Evolutionary conservation across 1,284 basidiomycete genomes (phyloP), one percentile per base, ranked within the genome.

Genomic region (Ustilago esculenta): DNA sequence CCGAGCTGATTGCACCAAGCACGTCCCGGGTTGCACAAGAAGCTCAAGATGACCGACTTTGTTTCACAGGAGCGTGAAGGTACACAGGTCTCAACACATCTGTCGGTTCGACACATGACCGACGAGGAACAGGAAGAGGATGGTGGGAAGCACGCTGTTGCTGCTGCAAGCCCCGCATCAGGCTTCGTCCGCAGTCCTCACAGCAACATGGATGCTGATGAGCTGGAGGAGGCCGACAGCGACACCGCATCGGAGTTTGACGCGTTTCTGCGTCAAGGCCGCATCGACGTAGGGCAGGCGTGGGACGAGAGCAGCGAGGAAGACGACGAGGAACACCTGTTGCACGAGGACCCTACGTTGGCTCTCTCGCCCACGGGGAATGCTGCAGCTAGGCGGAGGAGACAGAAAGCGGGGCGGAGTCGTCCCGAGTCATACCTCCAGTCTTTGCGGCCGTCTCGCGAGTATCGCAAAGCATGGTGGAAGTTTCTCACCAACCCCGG

Each of bases 261-360:
- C 17, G 47, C 54, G 2, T 58, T 59, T 37, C 29, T 67, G 46
- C 67, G 54, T 17, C 54, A 67, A 27, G 64, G 67, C 6, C 61
- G 59, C 15, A 71, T 71, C 25, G 50, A 71, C 8, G 68, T 73
- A 37, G 60, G 61, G 0, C 44, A 60, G 24, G 49, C 68, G 8
- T 73, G 71, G 71, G 71, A 73, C 36, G 71, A 73, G 6, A 71
- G 67, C 50, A 68, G 67, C 47, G 71, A 73, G 11, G 71, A 73
- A 32, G 71, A 73, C 5, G 68, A 43, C 20, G 25, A 39, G 6
- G 33, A 7, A 15, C 35, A 55, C 23, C 23, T 40, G 12, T 24
- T 44, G n/a, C 55, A 57, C 10, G 34, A 52, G 9, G 52, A 61
- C 25, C 61, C 49, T 23, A 68, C 61, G 15, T 29, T 65, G 41